phyloP scores from a whole-genome alignment of 805 yeast genomes.

The Yarrowia sp. region DNA sequence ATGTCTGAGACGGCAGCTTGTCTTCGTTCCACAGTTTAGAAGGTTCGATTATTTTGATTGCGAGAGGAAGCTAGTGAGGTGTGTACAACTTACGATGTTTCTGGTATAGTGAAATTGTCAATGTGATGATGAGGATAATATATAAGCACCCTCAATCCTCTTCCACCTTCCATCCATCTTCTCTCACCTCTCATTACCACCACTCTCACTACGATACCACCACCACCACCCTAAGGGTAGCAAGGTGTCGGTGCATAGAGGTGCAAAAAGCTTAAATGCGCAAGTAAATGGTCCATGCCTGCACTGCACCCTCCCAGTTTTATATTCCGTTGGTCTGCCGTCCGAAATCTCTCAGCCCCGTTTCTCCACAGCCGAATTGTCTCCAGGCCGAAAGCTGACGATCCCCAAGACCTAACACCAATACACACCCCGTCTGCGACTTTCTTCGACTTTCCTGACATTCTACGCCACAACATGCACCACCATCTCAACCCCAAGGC shows the following conservation, averaged over 20 bases:
- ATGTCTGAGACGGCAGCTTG: slow-evolving; percentile 8
- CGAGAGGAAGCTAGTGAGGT: neutral
- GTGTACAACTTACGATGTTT: too few relatives aligned
- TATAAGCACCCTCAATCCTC: too few relatives aligned
- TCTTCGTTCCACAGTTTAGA: neutral
- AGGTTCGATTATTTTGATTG: slow-evolving; percentile 11
- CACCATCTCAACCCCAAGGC: slow-evolving; percentile 38
- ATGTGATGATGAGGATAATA: too few relatives aligned
- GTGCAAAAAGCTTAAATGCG: slow-evolving; percentile 34
- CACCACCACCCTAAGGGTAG: neutral
- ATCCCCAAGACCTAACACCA: too few relatives aligned
- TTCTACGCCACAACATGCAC: slow-evolving; percentile 25
- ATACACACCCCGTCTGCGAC: too few relatives aligned
- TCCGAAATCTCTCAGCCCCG: slow-evolving; percentile 23
- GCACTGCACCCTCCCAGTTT: slow-evolving; percentile 29
- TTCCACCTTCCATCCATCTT: too few relatives aligned
- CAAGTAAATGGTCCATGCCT: slow-evolving; percentile 36
- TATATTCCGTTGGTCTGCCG: slow-evolving; percentile 2
- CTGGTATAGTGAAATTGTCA: too few relatives aligned
- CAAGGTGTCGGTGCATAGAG: slow-evolving; percentile 26
- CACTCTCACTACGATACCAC: neutral
- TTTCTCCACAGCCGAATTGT: neutral
- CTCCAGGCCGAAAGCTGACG: neutral
- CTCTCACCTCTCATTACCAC: neutral
- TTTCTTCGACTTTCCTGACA: too few relatives aligned